Evolutionary conservation across 495 filamentous ascomycete species (phyloP).

Genomic region (Neurospora sp.): DNA sequence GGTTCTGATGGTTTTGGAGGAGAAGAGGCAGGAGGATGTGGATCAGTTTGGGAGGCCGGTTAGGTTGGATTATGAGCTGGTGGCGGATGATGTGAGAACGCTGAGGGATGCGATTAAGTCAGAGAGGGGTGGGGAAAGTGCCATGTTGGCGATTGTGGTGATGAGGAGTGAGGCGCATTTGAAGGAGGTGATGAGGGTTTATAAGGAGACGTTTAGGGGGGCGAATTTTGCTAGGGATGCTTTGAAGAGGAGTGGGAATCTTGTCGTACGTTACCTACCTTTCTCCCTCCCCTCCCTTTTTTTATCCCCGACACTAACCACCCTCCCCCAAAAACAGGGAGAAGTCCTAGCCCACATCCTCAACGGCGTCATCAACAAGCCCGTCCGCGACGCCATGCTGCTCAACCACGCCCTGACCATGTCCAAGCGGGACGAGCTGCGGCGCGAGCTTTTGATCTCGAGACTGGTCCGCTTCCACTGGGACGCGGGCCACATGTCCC

Average conservation of each 20-base stretch:
- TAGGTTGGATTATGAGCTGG: constrained; percentile 37
- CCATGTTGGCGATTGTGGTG: constrained; percentile 83
- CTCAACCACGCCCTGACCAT: constrained; percentile 76
- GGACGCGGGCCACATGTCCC: constrained; percentile 66
- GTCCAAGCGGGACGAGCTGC: constrained; percentile 51
- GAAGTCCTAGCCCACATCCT: constrained; percentile 93
- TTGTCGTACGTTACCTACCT: constrained; percentile 61
- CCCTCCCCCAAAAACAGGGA: constrained; percentile 65
- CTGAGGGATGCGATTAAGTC: constrained; percentile 59
- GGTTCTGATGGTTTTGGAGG: constrained; percentile 75
- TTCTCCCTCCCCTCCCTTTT: neutral
- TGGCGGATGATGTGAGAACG: constrained; percentile 62
- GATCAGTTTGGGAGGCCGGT: constrained; percentile 35
- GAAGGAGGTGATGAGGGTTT: constrained; percentile 63
- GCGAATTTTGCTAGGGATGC: constrained; percentile 82
- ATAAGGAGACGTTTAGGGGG: constrained; percentile 51
- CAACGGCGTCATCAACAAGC: constrained; percentile 91
- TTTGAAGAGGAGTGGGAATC: constrained; percentile 76
- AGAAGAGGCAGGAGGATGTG: constrained; percentile 69
- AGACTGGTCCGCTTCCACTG: constrained; percentile 75
- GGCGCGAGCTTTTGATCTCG: constrained; percentile 74
- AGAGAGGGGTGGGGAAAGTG: constrained; percentile 75
- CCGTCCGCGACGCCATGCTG: constrained; percentile 89
- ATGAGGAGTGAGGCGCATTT: constrained; percentile 71
- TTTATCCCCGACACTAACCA: no score